Base-by-base conservation (phyloP, 768 basidiomycete genomes). In the Rhizopogon salebrosus region DNA sequence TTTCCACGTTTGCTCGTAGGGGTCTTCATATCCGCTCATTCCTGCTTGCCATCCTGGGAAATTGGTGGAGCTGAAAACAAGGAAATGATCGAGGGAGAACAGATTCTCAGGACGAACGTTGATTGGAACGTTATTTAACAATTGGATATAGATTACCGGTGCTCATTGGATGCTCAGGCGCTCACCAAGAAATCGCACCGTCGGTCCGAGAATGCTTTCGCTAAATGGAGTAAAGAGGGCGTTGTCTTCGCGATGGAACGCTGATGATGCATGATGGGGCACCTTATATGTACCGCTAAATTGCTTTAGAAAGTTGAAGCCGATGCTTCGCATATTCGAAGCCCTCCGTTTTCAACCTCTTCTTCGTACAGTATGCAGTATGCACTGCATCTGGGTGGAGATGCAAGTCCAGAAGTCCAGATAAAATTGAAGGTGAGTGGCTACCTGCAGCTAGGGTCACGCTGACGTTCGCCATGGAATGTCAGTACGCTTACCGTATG, bases 231-330 rank as follows among this genome's bases (percentile, higher is more conserved):
- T 5, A 34, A 46, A 34, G 2, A 6, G 11, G 8, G 18, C 43
- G 45, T 46, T 34, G 45, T 46, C 45, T 46, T 46, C 45, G 45
- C 45, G 45, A 46, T 46, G 20, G 13, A 22, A 11, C 31, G 31
- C 8, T 27, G 5, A 27, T 27, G 27, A 27, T 27, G 27, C n/a
- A n/a, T n/a, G n/a, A n/a, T n/a, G n/a, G n/a, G n/a, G n/a, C n/a
- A n/a, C n/a, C n/a, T n/a, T n/a, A n/a, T n/a, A 27, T 27, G 8
- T 27, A 27, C 27, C 27, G 27, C 27, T 27, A 27, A 27, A 27
- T 27, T 6, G 6, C 5, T 27, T 27, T 27, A 29, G 27, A 29
- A 29, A 29, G 9, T 8, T 2, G 27, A 29, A 29, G 1, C 27
- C 27, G 27, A 29, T 7, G 27, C 27, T 29, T 29, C 27, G 27